Percentiles rank a stretch among this genome's conserved stretches.
phyloP scores from a whole-genome alignment of 75 land plant species.

The Larix kaempferi region DNA sequence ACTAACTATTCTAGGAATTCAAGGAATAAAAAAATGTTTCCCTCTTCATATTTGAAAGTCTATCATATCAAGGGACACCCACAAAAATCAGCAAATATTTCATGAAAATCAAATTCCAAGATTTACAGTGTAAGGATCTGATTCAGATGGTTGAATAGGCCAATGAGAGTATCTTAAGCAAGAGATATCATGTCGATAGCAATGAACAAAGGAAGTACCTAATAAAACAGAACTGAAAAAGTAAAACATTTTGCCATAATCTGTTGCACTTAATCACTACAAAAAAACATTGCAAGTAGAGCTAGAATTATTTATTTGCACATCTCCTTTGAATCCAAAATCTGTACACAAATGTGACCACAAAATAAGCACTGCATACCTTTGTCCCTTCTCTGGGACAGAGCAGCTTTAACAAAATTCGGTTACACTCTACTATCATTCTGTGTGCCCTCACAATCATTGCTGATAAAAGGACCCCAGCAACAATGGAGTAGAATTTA shows the following conservation, averaged over 20 bases:
- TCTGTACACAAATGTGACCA: background rate
- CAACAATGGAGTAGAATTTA: background rate
- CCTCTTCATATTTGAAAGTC: background rate
- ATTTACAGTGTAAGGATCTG: background rate
- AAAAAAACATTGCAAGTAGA: background rate
- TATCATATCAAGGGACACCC: background rate
- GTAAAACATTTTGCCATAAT: background rate
- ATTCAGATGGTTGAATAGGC: background rate
- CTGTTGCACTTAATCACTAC: background rate
- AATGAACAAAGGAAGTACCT: background rate
- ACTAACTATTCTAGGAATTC: no score
- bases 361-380: background rate
- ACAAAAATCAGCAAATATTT: background rate
- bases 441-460: conserved; percentile 1
- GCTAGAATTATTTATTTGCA: background rate
- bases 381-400: background rate
- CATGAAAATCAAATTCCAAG: background rate
- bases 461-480: background rate
- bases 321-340: background rate
- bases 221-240: background rate
- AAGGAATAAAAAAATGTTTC: background rate
- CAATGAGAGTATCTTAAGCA: background rate
- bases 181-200: background rate
- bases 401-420: background rate
- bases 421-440: background rate